These are phyloP conservation scores for Oenanthe javanica DNA, from an alignment of 140 eudicot species.

Conservation along the genomic window DNA sequence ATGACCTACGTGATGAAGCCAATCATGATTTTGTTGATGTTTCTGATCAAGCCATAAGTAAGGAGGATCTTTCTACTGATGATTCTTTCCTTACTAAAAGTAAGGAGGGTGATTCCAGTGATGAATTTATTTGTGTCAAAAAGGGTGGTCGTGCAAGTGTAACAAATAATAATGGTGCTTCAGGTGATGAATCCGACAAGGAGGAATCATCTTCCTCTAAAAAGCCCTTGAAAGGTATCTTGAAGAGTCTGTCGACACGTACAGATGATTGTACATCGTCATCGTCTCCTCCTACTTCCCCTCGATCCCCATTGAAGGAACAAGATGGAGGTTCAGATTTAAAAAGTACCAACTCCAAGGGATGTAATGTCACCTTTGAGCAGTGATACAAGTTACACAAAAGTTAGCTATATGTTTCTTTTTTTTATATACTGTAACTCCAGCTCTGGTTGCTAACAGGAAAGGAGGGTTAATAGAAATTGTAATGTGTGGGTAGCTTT, in stretches of 20 bases:
- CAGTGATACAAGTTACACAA: background rate
- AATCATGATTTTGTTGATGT: background rate
- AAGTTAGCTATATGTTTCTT: background rate
- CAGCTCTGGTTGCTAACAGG: constrained; percentile 5
- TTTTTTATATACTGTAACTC: background rate
- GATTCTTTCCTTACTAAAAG: background rate
- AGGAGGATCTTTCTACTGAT: constrained; percentile 2
- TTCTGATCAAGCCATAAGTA: background rate
- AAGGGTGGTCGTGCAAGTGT: background rate
- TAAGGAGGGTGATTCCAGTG: constrained; percentile 7
- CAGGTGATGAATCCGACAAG: constrained; percentile 2
- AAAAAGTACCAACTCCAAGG: constrained; percentile 43
- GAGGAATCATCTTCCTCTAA: background rate
- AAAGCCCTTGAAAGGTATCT: constrained; percentile 37
- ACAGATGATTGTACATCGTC: background rate
- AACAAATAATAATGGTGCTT: background rate
- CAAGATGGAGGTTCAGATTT: constrained; percentile 5
- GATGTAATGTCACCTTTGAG: constrained; percentile 36
- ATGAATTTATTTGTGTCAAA: background rate
- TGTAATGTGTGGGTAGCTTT: background rate
- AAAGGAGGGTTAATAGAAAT: background rate
- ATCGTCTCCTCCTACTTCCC: constrained; percentile 4
- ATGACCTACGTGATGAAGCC: background rate
- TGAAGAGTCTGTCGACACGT: constrained; percentile 31
- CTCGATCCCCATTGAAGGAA: constrained; percentile 11